Base-by-base conservation (phyloP, 345 rosid species). In the Raphanus sativus region DNA sequence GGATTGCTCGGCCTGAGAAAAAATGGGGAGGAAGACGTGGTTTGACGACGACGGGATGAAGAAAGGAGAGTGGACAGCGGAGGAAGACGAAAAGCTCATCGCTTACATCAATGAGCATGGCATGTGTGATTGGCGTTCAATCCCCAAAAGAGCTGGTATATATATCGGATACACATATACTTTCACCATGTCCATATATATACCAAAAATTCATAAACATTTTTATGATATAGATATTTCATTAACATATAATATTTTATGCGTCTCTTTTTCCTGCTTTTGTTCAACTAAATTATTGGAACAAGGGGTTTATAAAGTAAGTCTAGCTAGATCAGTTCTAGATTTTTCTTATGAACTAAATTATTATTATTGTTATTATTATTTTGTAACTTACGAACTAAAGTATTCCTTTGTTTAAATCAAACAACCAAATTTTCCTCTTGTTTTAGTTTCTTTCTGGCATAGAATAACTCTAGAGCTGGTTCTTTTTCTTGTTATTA, bases 31-130 rank as follows among this genome's bases (percentile, higher is more conserved):
- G 59, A 67, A 40, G 59, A 78, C 77, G 13, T 73, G 81, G 77
- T 26, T 66, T 4, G 69, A 73, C 70, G 52, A 6, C 4, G 70
- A 67, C 30, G 82, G 77, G 69, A 69, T 86, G 71, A 92, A 83
- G 86, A 90, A 84, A 67, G 98, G 98, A 50, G 92, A 94, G 6
- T 92, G 98, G 96, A 85, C 87, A 7, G 83, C 81, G 0, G 92
- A 89, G 77, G 98, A 90, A 79, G 98, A 92, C 65, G 68, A 76
- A 62, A 87, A 81, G 69, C 87, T 92, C 32, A 59, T 72, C 8
- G 89, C 85, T 73, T 84, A 48, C 76, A 86, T 92, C 6, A 77
- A 74, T 45, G 69, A 77, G 25, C 75, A 83, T 67, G 98, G 96
- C 48, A 74, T 66, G 33, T 89, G 87, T 71, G 87, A 86, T 9